Evolutionary conservation across 306 rosid genomes (phyloP).

Genomic region (Cicer pinnatifidum): DNA sequence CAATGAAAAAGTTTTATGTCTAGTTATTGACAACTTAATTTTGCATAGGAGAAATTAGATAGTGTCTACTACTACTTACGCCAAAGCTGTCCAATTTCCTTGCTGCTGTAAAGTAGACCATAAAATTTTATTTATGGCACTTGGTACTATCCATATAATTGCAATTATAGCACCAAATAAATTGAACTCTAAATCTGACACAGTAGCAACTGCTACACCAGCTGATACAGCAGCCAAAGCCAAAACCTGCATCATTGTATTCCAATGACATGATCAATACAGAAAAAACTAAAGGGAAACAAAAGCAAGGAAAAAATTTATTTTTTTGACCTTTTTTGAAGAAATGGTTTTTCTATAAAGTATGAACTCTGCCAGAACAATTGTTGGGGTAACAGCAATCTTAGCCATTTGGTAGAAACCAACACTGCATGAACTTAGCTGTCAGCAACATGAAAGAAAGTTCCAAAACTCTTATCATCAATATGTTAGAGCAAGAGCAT

Average conservation of each 20-base stretch:
- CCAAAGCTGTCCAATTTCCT: conserved; percentile 91
- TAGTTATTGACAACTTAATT: not conserved
- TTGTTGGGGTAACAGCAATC: too few species aligned
- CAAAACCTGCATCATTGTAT: conserved; percentile 65
- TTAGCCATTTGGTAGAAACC: too few species aligned
- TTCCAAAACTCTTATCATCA: not conserved
- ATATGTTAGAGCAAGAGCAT: not conserved
- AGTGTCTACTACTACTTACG: conserved; percentile 54
- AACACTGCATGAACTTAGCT: too few species aligned
- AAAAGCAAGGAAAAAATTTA: not conserved
- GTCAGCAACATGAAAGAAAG: conserved; percentile 41
- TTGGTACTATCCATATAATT: conserved; percentile 79
- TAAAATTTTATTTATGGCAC: conserved; percentile 82
- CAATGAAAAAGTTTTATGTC: conserved; percentile 37
- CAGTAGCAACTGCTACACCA: conserved; percentile 91
- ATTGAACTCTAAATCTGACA: conserved; percentile 90
- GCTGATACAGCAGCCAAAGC: conserved; percentile 70
- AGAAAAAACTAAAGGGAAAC: not conserved
- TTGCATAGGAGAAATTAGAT: conserved; percentile 3
- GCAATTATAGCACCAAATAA: conserved; percentile 75
- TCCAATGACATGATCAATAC: conserved; percentile 38
- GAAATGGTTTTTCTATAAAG: too few species aligned
- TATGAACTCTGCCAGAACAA: too few species aligned
- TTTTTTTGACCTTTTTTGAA: conserved; percentile 61
- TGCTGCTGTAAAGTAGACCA: conserved; percentile 90